Base-by-base conservation (phyloP, 305 asterid species). In the Salvia sclarea region DNA sequence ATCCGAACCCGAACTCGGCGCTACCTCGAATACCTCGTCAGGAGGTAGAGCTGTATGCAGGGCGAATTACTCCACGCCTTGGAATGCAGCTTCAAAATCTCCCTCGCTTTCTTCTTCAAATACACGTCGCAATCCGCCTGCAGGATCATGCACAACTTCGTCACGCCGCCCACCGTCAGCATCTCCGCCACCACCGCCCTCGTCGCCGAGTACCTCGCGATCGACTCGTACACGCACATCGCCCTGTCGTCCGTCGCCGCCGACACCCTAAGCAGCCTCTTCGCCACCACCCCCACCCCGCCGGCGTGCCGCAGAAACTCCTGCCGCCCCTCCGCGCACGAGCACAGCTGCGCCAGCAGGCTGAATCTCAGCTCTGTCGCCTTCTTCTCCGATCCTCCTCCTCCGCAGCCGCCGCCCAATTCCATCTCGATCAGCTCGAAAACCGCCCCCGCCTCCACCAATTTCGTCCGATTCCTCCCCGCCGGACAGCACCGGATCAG, bases 261-360 rank as follows among this genome's bases (percentile, higher is more conserved):
- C 0, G 97, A 84, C 54, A 85, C 85, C 8, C 96, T 70, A 66
- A 91, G 80, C 47, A 80, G 70, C 78, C 91, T 69, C 80, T 91
- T 89, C 20, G 96, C 75, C 56, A 78, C 76, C 81, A 87, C 20
- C 0, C 93, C 96, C 9, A 93, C 75, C 30, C 85, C 90, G 6
- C 84, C 95, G 4, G 86, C 84, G 66, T 93, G 97, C 61, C 49
- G 66, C 52, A 89, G 47, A 11, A 93, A 76, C 65, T 87, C 75
- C 41, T 86, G 96, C 76, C 98, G 80, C 1, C 97, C 98, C n/a
- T 93, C 96, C 4, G 98, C 98, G 31, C 83, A 81, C 18, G 84
- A 64, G 35, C 96, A 91, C 58, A 91, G 49, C 14, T 80, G 76
- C n/a, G 85, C 81, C 21, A 81, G 17, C 3, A 75, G 61, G 41